Base-by-base conservation (phyloP, 164 flowering plant genomes). In the Umbellularia californica region DNA sequence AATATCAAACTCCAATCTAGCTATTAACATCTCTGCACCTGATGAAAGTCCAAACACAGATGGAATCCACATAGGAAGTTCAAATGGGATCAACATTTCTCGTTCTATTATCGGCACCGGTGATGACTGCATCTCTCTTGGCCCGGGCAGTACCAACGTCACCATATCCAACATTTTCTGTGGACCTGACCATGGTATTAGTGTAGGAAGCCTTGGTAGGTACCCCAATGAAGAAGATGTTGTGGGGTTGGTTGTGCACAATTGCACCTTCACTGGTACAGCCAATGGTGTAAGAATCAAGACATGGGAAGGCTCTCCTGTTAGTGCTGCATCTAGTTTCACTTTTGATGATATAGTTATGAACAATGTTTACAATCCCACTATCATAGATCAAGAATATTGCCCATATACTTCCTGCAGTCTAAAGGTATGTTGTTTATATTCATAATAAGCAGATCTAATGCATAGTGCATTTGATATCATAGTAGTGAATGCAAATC, bases 21-120 rank as follows among this genome's bases (percentile, higher is more conserved):
- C n/a, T n/a, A 19, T 76, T 2, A 65, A n/a, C 10, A 69, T 79
- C 52, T 50, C 71, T 9, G 79, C 82, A 50, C 82, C 82, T 12
- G 67, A 25, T 5, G 41, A 70, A 17, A 79, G 82, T 62, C 76
- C 68, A 20, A 76, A 76, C 76, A 79, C 79, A 7, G 82, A 79
- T 23, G 82, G 82, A 22, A 76, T 79, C 17, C 82, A 79, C 73
- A 70, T 79, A 6, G 70, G 74, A 15, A 3, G 50, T 13, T 76
- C 79, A 24, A 51, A 23, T 22, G 62, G 60, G 2, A 47, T 79
- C 12, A 52, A 28, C 0, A 62, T 74, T 20, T 47, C 66, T 2
- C 20, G 60, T 13, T 80, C 76, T 2, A 17, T 58, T 0, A 77
- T 77, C 7, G 80, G 65, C 65, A 22, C 25, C 24, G 65, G 65